phyloP scores from a whole-genome alignment of 2,329 filamentous ascomycete species.

The Tolypocladium endophyticum region DNA sequence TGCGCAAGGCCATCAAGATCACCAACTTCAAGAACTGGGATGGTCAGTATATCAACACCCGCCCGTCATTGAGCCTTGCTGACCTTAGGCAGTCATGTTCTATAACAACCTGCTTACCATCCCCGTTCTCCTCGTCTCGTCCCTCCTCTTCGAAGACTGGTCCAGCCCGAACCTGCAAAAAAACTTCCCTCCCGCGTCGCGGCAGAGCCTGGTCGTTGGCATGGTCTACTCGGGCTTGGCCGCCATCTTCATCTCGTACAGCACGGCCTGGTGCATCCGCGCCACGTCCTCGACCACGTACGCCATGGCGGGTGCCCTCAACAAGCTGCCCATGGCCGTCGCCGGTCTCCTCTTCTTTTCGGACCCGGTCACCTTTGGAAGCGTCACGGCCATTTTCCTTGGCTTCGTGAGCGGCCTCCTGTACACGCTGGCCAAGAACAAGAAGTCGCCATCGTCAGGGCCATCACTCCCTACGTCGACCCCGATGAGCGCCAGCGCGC shows the following conservation, averaged over 20 bases:
- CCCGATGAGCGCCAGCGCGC: conserved; percentile 74
- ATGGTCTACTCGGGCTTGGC: conserved; percentile 92
- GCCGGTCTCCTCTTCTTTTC: conserved; percentile 93
- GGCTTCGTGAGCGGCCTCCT: conserved; percentile 90
- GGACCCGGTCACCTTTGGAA: conserved; percentile 83
- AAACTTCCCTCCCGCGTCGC: conserved; percentile 80
- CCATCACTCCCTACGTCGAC: conserved; percentile 56
- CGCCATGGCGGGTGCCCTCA: conserved; percentile 95
- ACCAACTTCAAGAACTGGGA: conserved; percentile 99
- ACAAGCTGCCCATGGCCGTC: conserved; percentile 93
- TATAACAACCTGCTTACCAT: conserved; percentile 99
- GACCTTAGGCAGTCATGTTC: conserved; percentile 72
- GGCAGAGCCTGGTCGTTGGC: conserved; percentile 70
- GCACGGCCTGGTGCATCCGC: conserved; percentile 96
- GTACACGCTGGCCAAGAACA: conserved; percentile 48
- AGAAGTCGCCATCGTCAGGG: conserved; percentile 56
- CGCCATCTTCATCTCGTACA: conserved; percentile 98
- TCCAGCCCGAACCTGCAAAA: conserved; percentile 67
- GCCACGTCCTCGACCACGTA: conserved; percentile 97
- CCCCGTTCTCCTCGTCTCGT: conserved; percentile 74
- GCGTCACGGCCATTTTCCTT: conserved; percentile 80
- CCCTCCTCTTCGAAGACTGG: conserved; percentile 85
- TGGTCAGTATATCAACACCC: conserved; percentile 51
- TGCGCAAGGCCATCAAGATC: conserved; percentile 98
- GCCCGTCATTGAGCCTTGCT: conserved; percentile 11